phyloP scores from a whole-genome alignment of 2,329 filamentous ascomycete species.

The Aspergillus sp. region DNA sequence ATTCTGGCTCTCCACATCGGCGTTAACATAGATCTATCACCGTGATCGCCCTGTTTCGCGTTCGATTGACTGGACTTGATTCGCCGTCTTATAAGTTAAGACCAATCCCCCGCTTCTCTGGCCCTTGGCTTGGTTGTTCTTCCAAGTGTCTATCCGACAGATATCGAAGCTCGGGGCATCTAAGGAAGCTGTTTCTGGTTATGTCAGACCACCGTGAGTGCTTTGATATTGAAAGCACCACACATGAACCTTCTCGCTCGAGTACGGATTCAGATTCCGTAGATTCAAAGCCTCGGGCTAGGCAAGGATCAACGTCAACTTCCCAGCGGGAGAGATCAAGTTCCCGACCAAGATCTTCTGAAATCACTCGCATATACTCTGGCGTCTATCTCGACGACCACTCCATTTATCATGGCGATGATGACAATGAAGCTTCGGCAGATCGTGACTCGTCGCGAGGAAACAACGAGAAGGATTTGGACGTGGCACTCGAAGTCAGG shows the following conservation, averaged over 20 bases:
- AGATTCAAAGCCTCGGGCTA: constrained; percentile 6
- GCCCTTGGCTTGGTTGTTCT: neutral
- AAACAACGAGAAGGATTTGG: constrained; percentile 14
- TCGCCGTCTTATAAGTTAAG: constrained; percentile 4
- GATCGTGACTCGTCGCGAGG: constrained; percentile 4
- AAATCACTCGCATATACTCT: constrained; percentile 29
- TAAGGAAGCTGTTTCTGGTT: neutral
- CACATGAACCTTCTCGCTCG: constrained; percentile 19
- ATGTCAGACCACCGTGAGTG: constrained; percentile 13
- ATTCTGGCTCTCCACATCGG: neutral
- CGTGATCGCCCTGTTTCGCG: neutral
- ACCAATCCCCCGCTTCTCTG: neutral
- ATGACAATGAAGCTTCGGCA: constrained; percentile 8
- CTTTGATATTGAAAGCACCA: constrained; percentile 4
- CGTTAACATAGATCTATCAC: constrained; percentile 10
- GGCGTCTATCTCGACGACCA: constrained; percentile 36
- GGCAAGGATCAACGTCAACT: constrained; percentile 1
- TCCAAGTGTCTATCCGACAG: neutral
- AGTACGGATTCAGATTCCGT: constrained; percentile 15
- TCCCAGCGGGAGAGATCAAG: constrained; percentile 15
- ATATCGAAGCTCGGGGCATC: neutral
- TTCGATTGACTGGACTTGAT: neutral
- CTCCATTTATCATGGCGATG: constrained; percentile 30
- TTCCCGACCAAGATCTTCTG: constrained; percentile 14
- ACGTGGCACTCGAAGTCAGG: constrained; percentile 24